Evolutionary conservation across 345 rosid genomes (phyloP).

Genomic region (Brassica incana): DNA sequence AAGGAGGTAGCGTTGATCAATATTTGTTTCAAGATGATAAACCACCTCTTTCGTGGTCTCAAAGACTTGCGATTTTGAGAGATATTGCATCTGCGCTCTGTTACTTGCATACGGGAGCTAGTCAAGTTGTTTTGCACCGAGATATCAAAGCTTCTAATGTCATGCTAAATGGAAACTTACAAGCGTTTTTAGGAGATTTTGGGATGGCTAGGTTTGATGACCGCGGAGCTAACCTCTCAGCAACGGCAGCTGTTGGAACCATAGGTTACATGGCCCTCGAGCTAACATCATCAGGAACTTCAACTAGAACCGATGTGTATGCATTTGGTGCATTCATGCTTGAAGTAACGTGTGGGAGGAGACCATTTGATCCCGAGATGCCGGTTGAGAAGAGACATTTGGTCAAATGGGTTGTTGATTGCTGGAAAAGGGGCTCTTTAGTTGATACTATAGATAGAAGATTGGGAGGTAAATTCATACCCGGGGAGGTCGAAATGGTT

Average conservation of each 20-base stretch:
- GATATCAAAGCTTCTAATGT: neutral
- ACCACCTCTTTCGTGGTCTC: slow-evolving; percentile 43
- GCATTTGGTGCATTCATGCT: neutral
- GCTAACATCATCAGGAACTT: slow-evolving; percentile 21
- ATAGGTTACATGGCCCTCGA: slow-evolving; percentile 34
- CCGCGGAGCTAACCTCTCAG: slow-evolving; percentile 38
- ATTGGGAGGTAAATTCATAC: slow-evolving; percentile 30
- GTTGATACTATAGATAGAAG: slow-evolving; percentile 37
- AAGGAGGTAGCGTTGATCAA: neutral
- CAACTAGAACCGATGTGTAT: neutral
- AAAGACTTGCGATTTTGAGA: slow-evolving; percentile 33
- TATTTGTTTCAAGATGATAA: neutral
- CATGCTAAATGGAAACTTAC: slow-evolving; percentile 36
- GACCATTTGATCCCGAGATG: slow-evolving; percentile 39
- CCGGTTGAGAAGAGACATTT: slow-evolving; percentile 20
- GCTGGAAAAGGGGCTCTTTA: slow-evolving; percentile 39
- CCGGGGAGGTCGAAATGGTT: neutral
- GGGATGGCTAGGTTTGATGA: slow-evolving; percentile 44
- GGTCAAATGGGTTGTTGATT: slow-evolving; percentile 9
- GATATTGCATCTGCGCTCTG: slow-evolving; percentile 49
- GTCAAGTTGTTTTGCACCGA: slow-evolving; percentile 1
- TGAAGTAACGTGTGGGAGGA: slow-evolving; percentile 23
- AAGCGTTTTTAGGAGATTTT: slow-evolving; percentile 40
- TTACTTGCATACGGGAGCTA: slow-evolving; percentile 50
- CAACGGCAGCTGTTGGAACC: slow-evolving; percentile 53